A percentile compares a stretch with the other conserved stretches of the same genome.
Evolutionary conservation across 2,329 filamentous ascomycete genomes (phyloP).

Genomic region (Calonectria montana): DNA sequence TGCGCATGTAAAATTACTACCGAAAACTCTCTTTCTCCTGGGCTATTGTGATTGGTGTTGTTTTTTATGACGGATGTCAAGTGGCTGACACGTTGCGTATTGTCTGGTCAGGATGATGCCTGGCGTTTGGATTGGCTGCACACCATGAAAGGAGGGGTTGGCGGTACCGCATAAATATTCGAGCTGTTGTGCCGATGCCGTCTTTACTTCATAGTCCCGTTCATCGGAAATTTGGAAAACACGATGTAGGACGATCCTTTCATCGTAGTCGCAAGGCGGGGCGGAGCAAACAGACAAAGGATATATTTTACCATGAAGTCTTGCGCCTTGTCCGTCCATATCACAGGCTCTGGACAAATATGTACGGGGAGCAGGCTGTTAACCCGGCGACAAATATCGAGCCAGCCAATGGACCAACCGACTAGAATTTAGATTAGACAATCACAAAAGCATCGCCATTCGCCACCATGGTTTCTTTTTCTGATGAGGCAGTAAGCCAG

Average conservation of each 20-base stretch:
- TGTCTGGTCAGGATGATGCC: background rate
- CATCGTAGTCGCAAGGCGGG: background rate
- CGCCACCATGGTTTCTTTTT: background rate
- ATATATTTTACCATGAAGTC: too few species aligned
- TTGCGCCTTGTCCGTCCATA: too few species aligned
- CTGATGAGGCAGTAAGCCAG: background rate
- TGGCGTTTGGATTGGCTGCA: background rate
- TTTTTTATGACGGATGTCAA: background rate
- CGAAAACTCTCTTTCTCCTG: background rate
- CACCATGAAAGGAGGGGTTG: background rate
- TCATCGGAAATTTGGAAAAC: background rate
- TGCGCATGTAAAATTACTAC: background rate
- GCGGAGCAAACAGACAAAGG: background rate
- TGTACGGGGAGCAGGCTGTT: background rate
- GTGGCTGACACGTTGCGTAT: background rate
- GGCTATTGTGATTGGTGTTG: background rate
- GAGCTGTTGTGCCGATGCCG: too few species aligned
- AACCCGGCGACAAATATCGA: background rate
- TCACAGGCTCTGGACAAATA: background rate
- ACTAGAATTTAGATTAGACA: background rate
- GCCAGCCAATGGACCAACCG: too few species aligned
- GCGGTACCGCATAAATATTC: background rate
- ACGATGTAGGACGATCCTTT: background rate
- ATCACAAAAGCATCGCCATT: background rate
- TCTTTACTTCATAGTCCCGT: background rate